A percentile compares a stretch with the other conserved stretches of the same genome.
These are phyloP conservation scores for Tillandsia fasciculata DNA, from an alignment of 176 grass and related monocot genomes.

Conservation along the genomic window DNA sequence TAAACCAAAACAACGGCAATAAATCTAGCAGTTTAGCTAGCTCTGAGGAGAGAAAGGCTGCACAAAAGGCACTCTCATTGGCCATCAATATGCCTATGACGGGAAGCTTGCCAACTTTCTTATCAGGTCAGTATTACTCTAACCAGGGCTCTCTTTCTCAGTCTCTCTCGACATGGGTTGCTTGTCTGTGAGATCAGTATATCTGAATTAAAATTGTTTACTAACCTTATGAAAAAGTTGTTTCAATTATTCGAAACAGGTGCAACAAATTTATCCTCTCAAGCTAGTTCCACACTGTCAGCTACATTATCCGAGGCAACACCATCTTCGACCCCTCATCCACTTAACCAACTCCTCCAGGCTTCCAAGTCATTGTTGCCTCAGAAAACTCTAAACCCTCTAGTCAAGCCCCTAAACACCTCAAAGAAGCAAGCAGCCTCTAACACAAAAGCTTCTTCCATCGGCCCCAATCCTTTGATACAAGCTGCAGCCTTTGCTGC, in stretches of 20 bases:
- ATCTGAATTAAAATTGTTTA: no score
- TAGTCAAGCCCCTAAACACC: constrained; percentile 30
- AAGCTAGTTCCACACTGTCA: constrained; percentile 9
- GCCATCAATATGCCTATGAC: constrained; percentile 40
- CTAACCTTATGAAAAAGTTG: no score
- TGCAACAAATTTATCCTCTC: background rate
- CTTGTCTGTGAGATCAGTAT: no score
- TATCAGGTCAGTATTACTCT: constrained; percentile 36
- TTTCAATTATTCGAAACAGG: constrained; percentile 3
- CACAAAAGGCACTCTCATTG: constrained; percentile 46
- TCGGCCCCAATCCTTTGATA: constrained; percentile 39
- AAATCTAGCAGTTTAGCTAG: constrained; percentile 30
- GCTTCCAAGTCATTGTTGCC: constrained; percentile 15
- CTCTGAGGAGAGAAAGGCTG: constrained; percentile 46
- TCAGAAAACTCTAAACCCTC: constrained; percentile 30
- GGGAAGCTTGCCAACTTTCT: constrained; percentile 11
- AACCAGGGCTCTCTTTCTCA: no score
- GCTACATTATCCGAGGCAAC: constrained; percentile 21
- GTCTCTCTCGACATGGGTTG: no score
- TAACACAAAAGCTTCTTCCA: constrained; percentile 3
- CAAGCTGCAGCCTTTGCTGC: constrained; percentile 87
- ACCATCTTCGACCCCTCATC: constrained; percentile 18
- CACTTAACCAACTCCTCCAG: constrained; percentile 11
- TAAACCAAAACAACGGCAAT: constrained; percentile 13
- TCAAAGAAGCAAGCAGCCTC: constrained; percentile 25